Evolutionary conservation across 495 filamentous ascomycete species (phyloP).

Genomic region (Ramalina intermedia): DNA sequence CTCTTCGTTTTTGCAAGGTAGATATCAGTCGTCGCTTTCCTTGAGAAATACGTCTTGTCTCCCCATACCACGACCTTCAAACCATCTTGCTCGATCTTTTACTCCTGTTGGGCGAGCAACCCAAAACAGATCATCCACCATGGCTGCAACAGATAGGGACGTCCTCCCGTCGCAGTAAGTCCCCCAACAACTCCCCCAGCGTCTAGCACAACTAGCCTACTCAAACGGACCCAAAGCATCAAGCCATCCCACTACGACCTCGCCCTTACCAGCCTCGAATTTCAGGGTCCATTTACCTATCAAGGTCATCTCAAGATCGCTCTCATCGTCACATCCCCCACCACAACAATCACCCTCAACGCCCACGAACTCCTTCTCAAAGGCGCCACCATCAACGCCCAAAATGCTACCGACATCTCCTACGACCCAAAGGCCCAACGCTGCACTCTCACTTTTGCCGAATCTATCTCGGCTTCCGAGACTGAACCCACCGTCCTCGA

Average conservation of each 20-base stretch:
- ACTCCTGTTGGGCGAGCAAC: no score
- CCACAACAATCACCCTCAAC: constrained; percentile 65
- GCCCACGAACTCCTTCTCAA: constrained; percentile 47
- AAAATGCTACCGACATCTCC: constrained; percentile 48
- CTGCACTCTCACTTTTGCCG: constrained; percentile 54
- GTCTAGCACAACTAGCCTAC: neutral
- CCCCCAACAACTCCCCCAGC: neutral
- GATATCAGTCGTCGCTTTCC: neutral
- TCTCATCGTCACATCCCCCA: constrained; percentile 43
- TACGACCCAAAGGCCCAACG: constrained; percentile 74
- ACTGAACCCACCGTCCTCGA: constrained; percentile 40
- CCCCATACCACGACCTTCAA: no score
- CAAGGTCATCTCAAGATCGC: constrained; percentile 60
- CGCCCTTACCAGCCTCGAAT: constrained; percentile 63
- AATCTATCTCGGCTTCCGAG: constrained; percentile 45
- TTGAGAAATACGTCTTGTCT: neutral
- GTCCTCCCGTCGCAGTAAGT: constrained; percentile 11
- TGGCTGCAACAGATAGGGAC: constrained; percentile 9
- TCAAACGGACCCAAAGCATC: constrained; percentile 30
- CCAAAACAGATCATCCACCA: neutral
- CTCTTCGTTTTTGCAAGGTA: neutral
- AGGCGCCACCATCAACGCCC: constrained; percentile 28
- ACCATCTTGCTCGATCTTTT: no score
- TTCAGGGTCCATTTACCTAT: constrained; percentile 60
- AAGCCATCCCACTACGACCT: constrained; percentile 80